Percentiles rank a stretch among this genome's conserved stretches.
Evolutionary conservation across 805 yeast genomes (phyloP).

Genomic region (Pichia thaimueangensis): DNA sequence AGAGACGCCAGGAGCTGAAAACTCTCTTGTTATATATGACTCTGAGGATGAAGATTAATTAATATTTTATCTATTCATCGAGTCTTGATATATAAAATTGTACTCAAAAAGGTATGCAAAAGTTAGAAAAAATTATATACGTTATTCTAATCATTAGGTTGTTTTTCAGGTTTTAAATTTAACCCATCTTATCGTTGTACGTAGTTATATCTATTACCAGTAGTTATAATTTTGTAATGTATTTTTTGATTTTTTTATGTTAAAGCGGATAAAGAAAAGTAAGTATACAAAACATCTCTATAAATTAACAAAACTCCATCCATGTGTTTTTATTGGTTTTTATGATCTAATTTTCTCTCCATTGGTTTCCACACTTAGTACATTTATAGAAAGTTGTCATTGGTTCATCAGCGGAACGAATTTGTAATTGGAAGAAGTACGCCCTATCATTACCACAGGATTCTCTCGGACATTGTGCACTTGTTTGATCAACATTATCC

Average conservation of each 20-base stretch:
- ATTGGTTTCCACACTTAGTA: constrained; percentile 85
- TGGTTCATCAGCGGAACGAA: constrained; percentile 97
- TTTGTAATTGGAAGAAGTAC: constrained; percentile 93
- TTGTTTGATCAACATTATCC: constrained; percentile 97
- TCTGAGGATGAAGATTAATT: constrained; percentile 18
- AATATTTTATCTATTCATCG: too few species aligned
- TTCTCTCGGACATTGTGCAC: constrained; percentile 86
- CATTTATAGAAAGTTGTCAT: constrained; percentile 98
- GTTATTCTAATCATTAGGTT: too few species aligned
- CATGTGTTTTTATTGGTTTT: too few species aligned
- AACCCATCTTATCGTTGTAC: too few species aligned
- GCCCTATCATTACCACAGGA: constrained; percentile 85
- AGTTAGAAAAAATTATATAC: too few species aligned
- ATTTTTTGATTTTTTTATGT: too few species aligned
- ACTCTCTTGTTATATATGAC: constrained; percentile 14
- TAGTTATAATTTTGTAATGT: neutral
- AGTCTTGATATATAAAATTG: too few species aligned
- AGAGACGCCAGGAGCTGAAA: constrained; percentile 9
- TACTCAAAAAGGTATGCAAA: too few species aligned
- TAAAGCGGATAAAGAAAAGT: neutral
- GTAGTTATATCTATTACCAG: too few species aligned
- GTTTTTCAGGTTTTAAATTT: too few species aligned
- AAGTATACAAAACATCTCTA: neutral
- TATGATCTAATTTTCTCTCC: constrained; percentile 80
- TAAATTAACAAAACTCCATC: too few species aligned